Percentiles rank a stretch among this genome's conserved stretches.
These are phyloP conservation scores for Aspergillus coremiiformis DNA, from an alignment of 495 filamentous ascomycete genomes.

Conservation along the genomic window DNA sequence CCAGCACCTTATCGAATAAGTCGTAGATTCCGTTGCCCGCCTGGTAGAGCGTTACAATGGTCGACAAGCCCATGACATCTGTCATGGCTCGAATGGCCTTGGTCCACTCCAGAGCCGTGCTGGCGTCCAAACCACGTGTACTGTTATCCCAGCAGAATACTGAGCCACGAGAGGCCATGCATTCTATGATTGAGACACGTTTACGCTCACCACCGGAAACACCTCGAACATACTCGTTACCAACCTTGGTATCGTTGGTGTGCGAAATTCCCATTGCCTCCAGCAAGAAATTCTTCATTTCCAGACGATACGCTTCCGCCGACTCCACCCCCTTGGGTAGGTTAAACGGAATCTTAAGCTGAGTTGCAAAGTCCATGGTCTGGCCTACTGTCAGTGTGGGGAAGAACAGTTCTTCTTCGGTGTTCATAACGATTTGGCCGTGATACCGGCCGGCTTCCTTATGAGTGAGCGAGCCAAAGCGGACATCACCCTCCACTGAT, in stretches of 20 bases:
- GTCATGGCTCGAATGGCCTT: constrained; percentile 43
- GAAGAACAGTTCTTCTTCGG: constrained; percentile 68
- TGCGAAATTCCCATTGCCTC: constrained; percentile 70
- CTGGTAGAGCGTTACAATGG: constrained; percentile 52
- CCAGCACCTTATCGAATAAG: constrained; percentile 59
- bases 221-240: constrained; percentile 70
- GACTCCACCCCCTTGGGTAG: constrained; percentile 33
- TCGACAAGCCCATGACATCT: constrained; percentile 37
- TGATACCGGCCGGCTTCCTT: constrained; percentile 53
- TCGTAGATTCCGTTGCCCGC: constrained; percentile 58
- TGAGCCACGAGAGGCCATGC: constrained; percentile 53
- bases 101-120: constrained; percentile 50
- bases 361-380: constrained; percentile 61
- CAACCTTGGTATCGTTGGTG: constrained; percentile 71
- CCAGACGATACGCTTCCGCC: constrained; percentile 42
- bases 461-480: constrained; percentile 15
- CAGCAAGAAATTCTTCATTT: constrained; percentile 60
- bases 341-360: constrained; percentile 34
- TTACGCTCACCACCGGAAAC: constrained; percentile 81
- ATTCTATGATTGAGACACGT: constrained; percentile 62
- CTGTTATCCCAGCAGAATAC: constrained; percentile 59
- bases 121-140: constrained; percentile 54
- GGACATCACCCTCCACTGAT: constrained; percentile 25
- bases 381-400: constrained; percentile 62
- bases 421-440: constrained; percentile 64